Base-by-base conservation (phyloP, 108 stramenopile genomes). In the Epithemia pelagica region DNA sequence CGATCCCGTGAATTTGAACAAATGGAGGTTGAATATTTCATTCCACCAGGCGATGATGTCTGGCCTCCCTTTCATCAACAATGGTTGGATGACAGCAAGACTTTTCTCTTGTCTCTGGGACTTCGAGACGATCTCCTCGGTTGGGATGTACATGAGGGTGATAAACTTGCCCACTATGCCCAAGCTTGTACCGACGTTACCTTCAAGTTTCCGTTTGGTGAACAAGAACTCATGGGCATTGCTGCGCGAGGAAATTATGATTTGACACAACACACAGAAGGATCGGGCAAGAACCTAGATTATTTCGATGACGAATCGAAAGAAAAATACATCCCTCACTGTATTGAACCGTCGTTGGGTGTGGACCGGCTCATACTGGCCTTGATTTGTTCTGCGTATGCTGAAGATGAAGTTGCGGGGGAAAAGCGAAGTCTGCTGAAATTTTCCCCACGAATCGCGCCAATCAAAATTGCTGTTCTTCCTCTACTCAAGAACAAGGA, bases 1-100 rank as follows among this genome's bases (percentile, higher is more conserved):
- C 94, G 97, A 58, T 78, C 80, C n/a, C 81, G 98, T 10, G 98
- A 99, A 76, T 99, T 99, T 68, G 96, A 97, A 77, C 98, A 99
- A 80, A 95, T 95, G 94, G 98, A 99, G 73, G 85, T 97, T 30
- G 92, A 97, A 72, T 95, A 93, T 69, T 97, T 97, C 64, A 92
- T 93, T 60, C 83, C 80, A 52, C 92, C 89, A 0, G 91, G 81
- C 21, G 94, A 92, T 64, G 91, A 92, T 62, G 91, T 86, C 0
- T 96, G 95, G 95, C 71, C 77, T 32, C 73, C 66, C 52, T 78
- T 72, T 56, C 92, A 96, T 64, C 68, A 94, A 46, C 65, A 82
- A 59, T 99, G 98, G 98, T 83, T 97, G 61, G 77, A 76, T 7
- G 83, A 79, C 33, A 80, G 83, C 25, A 83, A 77, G 67, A 62